Evolutionary conservation across 2,329 filamentous ascomycete species (phyloP).

Genomic region (Clonostachys rosea): DNA sequence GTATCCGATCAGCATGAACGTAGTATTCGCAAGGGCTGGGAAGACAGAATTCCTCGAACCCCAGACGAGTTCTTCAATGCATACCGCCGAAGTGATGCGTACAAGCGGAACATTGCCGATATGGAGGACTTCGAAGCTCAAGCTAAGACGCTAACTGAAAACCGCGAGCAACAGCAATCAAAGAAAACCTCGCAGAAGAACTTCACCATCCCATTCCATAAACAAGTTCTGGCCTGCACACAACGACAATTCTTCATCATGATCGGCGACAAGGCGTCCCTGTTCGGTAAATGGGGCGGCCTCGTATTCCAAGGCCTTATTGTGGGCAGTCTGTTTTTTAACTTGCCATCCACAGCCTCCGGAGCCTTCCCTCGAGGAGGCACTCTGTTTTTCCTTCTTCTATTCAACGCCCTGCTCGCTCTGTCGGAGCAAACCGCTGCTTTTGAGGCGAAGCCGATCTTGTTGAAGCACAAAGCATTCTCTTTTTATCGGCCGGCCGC

Average conservation of each 20-base stretch:
- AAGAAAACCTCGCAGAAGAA: constrained; percentile 62
- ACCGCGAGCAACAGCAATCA: constrained; percentile 55
- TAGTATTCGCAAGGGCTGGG: constrained; percentile 59
- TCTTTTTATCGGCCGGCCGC: constrained; percentile 60
- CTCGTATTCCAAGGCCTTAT: constrained; percentile 71
- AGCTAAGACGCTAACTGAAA: constrained; percentile 37
- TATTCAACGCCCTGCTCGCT: constrained; percentile 63
- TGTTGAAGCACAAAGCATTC: constrained; percentile 67
- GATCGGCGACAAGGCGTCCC: constrained; percentile 67
- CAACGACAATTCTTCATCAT: constrained; percentile 77
- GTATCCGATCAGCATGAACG: constrained; percentile 72
- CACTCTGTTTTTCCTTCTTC: constrained; percentile 41
- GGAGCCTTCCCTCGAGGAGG: constrained; percentile 58
- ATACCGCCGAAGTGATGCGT: constrained; percentile 60
- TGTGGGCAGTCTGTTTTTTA: constrained; percentile 75
- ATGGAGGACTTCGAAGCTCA: constrained; percentile 62
- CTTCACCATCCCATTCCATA: constrained; percentile 71
- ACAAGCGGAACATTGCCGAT: constrained; percentile 55
- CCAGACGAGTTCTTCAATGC: constrained; percentile 61
- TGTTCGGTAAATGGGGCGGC: constrained; percentile 78
- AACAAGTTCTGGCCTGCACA: constrained; percentile 68
- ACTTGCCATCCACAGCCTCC: constrained; percentile 51
- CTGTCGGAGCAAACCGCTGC: constrained; percentile 67
- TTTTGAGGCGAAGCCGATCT: constrained; percentile 58
- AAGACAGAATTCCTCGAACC: constrained; percentile 64